Evolutionary conservation across 2,329 filamentous ascomycete genomes (phyloP), one percentile per base, ranked within the genome.

Genomic region (Clonostachys rosea): DNA sequence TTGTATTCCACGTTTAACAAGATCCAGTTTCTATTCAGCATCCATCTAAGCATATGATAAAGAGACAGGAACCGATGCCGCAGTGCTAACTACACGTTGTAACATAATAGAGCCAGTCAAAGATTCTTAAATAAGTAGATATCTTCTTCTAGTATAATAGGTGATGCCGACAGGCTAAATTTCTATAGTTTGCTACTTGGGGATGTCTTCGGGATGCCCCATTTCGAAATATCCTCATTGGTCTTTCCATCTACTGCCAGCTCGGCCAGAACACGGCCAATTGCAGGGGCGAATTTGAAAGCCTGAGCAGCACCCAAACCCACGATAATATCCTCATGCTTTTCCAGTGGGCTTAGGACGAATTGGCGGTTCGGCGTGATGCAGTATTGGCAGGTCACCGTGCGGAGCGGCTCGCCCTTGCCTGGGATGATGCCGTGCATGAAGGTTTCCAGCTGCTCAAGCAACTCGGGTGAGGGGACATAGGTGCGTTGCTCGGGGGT

Each of bases 201-300:
- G n/a, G n/a, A n/a, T 18, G 40, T 12, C 17, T 18, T 42, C 17
- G 40, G 40, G 35, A 50, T 48, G 5, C 50, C 49, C 42, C 53
- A 54, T 33, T 47, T 56, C 18, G 54, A 52, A 35, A 55, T 44
- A 42, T 55, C 52, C 9, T 52, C 52, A 3, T 18, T 44, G 16
- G 52, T 51, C 34, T 47, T 44, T 36, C 57, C 57, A 45, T 59
- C 57, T 16, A 59, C 50, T 1, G 56, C 56, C 12, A 59, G 49
- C 39, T 59, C 56, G 0, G 56, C 56, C 20, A 56, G 34, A 34
- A 58, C 54, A 35, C 55, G 54, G 0, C 56, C 56, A 7, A 59
- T 59, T 0, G 56, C 55, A 4, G 56, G 56, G 0, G 56, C 53
- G 44, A 58, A 59, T 24, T 59, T 59, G 42, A 59, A 59, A 1